A percentile compares a stretch with the other conserved stretches of the same genome.
Evolutionary conservation across 2,329 filamentous ascomycete species (phyloP).

Genomic region (Xylariales sp.): DNA sequence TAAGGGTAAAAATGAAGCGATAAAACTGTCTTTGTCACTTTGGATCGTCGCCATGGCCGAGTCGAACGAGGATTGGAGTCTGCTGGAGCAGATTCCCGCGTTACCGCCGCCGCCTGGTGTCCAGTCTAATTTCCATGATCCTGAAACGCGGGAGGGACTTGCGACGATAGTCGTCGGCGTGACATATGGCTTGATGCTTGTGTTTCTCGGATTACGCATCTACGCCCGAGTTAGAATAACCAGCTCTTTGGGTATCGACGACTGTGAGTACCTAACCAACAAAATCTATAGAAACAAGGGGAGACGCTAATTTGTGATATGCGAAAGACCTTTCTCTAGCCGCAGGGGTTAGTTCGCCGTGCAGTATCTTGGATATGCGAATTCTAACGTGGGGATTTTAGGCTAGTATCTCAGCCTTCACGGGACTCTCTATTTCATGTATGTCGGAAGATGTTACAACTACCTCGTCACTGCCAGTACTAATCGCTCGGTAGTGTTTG

Average conservation of each 20-base stretch:
- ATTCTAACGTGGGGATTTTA: slow-evolving; percentile 13
- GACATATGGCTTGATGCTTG: slow-evolving; percentile 38
- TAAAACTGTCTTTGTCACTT: background rate
- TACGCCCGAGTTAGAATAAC: slow-evolving; percentile 38
- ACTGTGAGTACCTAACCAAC: slow-evolving; percentile 34
- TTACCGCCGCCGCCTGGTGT: slow-evolving; percentile 38
- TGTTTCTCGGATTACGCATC: slow-evolving; percentile 39
- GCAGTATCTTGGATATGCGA: background rate
- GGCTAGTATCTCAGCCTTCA: slow-evolving; percentile 38
- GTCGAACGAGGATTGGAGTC: slow-evolving; percentile 15
- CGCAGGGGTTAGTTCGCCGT: slow-evolving; percentile 37
- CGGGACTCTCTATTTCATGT: slow-evolving; percentile 33
- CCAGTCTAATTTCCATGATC: slow-evolving; percentile 35
- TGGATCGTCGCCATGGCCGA: slow-evolving; percentile 17
- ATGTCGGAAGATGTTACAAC: slow-evolving; percentile 11
- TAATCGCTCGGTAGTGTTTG: slow-evolving; percentile 35
- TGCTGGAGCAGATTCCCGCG: slow-evolving; percentile 30
- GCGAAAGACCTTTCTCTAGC: slow-evolving; percentile 37
- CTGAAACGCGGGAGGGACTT: slow-evolving; percentile 28
- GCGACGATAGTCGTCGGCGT: slow-evolving; percentile 35
- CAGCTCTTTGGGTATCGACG: slow-evolving; percentile 34
- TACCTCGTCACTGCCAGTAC: background rate
- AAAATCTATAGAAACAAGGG: background rate
- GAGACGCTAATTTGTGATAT: slow-evolving; percentile 24
- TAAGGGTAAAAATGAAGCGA: slow-evolving; percentile 7